These are phyloP conservation scores for Yarrowia osloensis DNA, from an alignment of 805 yeast genomes.

Conservation along the genomic window DNA sequence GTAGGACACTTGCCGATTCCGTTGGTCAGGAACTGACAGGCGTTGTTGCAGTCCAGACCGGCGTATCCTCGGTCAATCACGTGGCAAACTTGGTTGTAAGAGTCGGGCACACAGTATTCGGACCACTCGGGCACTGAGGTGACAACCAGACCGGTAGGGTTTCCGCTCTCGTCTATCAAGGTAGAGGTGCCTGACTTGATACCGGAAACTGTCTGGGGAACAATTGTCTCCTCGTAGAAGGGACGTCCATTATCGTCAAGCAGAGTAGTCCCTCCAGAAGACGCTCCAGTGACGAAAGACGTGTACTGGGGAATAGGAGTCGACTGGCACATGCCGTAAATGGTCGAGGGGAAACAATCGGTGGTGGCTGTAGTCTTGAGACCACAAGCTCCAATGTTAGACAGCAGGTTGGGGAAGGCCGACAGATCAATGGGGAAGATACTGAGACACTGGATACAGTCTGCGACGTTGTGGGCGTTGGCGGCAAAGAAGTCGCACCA, in stretches of 20 bases:
- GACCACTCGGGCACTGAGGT: neutral
- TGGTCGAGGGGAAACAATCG: neutral
- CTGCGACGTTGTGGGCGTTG: neutral
- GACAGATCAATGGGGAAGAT: neutral
- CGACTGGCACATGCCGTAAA: neutral
- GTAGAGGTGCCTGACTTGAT: neutral
- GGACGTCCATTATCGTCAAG: neutral
- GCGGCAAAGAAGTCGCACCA: constrained; percentile 6
- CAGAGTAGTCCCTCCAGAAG: neutral
- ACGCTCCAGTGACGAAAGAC: neutral
- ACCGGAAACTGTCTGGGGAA: neutral
- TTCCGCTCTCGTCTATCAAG: neutral
- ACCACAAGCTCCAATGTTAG: neutral
- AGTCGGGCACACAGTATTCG: neutral
- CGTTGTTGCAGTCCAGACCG: neutral
- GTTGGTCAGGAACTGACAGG: neutral
- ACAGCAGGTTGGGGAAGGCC: neutral
- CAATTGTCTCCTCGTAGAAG: neutral
- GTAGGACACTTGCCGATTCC: neutral
- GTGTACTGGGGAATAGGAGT: constrained; percentile 13
- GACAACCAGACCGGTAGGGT: neutral
- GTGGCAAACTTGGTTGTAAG: neutral
- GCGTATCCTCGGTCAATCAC: neutral
- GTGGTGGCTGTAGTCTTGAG: neutral
- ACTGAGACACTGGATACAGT: neutral